A percentile compares a stretch with the other conserved stretches of the same genome.
Evolutionary conservation across 176 grass and related monocot species (phyloP).

Genomic region (Cenchrus purpureus): DNA sequence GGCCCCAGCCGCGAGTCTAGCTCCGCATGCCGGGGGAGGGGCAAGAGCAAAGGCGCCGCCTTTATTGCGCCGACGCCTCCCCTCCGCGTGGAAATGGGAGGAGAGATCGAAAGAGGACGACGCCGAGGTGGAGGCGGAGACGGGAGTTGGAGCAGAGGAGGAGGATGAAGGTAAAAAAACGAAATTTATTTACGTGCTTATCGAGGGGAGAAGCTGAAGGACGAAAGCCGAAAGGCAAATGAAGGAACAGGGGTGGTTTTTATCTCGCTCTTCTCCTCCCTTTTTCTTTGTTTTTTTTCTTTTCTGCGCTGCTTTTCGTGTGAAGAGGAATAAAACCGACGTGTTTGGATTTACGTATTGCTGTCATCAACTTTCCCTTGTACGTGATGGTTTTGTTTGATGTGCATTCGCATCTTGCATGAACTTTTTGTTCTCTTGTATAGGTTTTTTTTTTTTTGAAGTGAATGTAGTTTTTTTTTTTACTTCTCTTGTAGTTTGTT

Average conservation of each 20-base stretch:
- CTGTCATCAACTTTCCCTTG: not conserved
- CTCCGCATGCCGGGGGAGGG: constrained; percentile 37
- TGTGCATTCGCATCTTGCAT: not conserved
- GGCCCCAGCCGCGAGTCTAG: constrained; percentile 37
- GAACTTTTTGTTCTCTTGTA: not conserved
- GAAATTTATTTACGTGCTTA: constrained; percentile 50
- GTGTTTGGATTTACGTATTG: not conserved
- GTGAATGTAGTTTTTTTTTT: no score
- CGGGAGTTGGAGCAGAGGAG: constrained; percentile 27
- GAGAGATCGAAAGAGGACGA: constrained; percentile 50
- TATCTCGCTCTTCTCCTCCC: not conserved
- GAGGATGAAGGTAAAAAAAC: not conserved
- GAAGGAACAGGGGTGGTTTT: constrained; percentile 11
- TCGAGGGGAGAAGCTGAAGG: constrained; percentile 48
- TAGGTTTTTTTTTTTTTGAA: no score
- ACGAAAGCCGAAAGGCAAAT: constrained; percentile 8
- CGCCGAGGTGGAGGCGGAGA: constrained; percentile 29
- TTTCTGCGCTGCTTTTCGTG: not conserved
- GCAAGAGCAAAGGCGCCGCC: constrained; percentile 37
- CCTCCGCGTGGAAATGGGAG: constrained; percentile 47
- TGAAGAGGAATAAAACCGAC: not conserved
- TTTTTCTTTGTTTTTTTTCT: not conserved
- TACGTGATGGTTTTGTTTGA: not conserved
- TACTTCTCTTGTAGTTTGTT: not conserved
- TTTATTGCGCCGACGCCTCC: constrained; percentile 38